Conservation (phyloP, 2,329 filamentous ascomycete genomes). For the Neonectria faginata region DNA sequence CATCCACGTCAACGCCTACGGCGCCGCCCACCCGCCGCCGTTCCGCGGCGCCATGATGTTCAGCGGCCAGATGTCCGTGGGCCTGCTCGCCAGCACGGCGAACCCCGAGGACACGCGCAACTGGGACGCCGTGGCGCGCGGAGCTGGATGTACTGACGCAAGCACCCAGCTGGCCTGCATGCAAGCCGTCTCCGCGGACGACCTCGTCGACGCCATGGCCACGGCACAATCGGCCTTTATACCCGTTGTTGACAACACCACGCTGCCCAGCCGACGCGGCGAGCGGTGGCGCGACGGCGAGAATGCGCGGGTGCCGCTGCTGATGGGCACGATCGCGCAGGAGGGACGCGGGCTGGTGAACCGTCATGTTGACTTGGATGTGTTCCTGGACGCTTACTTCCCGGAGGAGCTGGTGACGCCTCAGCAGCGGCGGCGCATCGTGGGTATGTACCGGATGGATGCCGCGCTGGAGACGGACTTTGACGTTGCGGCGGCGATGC, state of each 20-base stretch:
- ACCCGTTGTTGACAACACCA: conserved; percentile 37
- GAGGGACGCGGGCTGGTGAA: conserved; percentile 43
- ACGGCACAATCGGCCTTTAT: conserved; percentile 16
- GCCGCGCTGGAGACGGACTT: conserved; percentile 34
- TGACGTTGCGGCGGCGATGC: conserved; percentile 43
- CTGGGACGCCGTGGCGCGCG: conserved; percentile 35
- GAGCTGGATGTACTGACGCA: conserved; percentile 34
- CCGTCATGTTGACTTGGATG: conserved; percentile 34
- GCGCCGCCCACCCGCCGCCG: conserved; percentile 21
- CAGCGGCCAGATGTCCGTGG: conserved; percentile 47
- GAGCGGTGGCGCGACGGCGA: conserved; percentile 37
- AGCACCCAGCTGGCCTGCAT: conserved; percentile 39
- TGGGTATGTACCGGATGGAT: conserved; percentile 34
- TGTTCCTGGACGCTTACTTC: conserved; percentile 37
- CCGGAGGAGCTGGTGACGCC: conserved; percentile 22
- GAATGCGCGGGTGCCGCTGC: conserved; percentile 38
- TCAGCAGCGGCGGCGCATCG: conserved; percentile 27
- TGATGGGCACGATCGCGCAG: conserved; percentile 43
- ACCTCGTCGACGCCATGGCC: conserved; percentile 34
- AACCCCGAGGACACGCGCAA: conserved; percentile 4
- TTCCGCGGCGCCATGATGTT: conserved; percentile 46
- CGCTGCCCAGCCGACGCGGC: conserved; percentile 29
- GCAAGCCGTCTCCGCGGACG: conserved; percentile 27
- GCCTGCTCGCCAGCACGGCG: conserved; percentile 28
- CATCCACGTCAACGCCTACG: conserved; percentile 40